Conservation (phyloP, 1,139 yeast species). For the Yamadazyma aaseri region DNA sequence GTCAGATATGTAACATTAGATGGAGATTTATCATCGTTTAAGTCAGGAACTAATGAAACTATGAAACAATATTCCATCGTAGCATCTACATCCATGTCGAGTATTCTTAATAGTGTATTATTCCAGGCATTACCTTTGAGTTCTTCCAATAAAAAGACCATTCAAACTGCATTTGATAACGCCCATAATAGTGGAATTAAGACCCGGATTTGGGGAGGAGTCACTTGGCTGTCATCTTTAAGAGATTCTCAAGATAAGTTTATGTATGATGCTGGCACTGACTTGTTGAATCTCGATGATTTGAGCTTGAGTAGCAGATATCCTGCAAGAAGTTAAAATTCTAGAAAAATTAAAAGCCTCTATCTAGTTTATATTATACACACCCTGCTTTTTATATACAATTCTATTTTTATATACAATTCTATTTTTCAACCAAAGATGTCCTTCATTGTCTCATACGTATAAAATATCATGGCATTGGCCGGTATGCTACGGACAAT, state of each 20-base stretch:
- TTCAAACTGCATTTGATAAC: slow-evolving; percentile 20
- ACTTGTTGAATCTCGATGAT: slow-evolving; percentile 39
- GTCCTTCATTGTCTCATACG: slow-evolving; percentile 53
- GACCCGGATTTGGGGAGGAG: slow-evolving; percentile 45
- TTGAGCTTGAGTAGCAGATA: slow-evolving; percentile 12
- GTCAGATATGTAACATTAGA: slow-evolving; percentile 34
- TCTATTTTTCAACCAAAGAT: neutral
- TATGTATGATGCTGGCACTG: slow-evolving; percentile 28
- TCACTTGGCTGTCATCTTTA: slow-evolving; percentile 34
- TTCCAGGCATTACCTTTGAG: slow-evolving; percentile 17
- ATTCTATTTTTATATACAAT: neutral
- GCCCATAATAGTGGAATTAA: slow-evolving; percentile 35
- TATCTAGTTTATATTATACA: no score
- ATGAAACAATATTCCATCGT: slow-evolving; percentile 29
- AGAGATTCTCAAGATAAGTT: slow-evolving; percentile 27
- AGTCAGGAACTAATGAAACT: slow-evolving; percentile 11
- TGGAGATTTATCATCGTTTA: slow-evolving; percentile 31
- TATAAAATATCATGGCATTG: slow-evolving; percentile 79
- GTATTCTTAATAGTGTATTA: slow-evolving; percentile 23
- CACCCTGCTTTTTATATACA: no score
- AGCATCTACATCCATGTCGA: slow-evolving; percentile 34
- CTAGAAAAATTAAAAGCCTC: no score
- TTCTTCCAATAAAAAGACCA: slow-evolving; percentile 17
- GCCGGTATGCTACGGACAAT: slow-evolving; percentile 83
- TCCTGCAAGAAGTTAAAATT: neutral